phyloP scores from a whole-genome alignment of 495 filamentous ascomycete genomes.

The Xylaria intraflava region DNA sequence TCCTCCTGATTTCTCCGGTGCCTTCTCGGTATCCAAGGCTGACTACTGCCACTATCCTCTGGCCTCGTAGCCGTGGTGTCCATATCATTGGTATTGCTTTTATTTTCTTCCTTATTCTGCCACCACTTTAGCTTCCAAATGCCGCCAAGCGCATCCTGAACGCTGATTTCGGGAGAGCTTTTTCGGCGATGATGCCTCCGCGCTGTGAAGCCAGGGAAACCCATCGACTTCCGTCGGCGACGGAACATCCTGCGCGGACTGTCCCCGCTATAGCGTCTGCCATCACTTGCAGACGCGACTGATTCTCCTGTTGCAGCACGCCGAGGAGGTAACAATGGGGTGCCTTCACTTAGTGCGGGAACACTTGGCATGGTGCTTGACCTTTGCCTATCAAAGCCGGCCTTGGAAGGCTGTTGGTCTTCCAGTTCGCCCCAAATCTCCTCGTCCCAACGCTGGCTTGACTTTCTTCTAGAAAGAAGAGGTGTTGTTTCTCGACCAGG shows the following conservation, averaged over 20 bases:
- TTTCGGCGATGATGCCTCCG: constrained; percentile 27
- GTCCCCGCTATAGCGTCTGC: constrained; percentile 9
- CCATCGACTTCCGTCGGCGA: constrained; percentile 43
- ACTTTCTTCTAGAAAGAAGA: constrained; percentile 27
- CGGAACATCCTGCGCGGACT: constrained; percentile 28
- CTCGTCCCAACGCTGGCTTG: constrained; percentile 43
- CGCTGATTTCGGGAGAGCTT: constrained; percentile 24
- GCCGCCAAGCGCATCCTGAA: constrained; percentile 33
- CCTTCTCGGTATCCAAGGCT: constrained; percentile 13
- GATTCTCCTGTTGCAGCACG: constrained; percentile 22
- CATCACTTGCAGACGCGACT: constrained; percentile 16
- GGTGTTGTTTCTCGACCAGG: constrained; percentile 28
- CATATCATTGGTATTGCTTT: background rate
- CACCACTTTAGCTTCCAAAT: constrained; percentile 40
- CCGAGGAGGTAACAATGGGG: constrained; percentile 22
- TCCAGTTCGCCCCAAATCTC: constrained; percentile 64
- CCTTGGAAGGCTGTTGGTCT: constrained; percentile 43
- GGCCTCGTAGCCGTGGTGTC: constrained; percentile 19
- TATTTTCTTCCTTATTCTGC: constrained; percentile 15
- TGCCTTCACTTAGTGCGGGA: constrained; percentile 17
- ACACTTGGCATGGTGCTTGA: constrained; percentile 31
- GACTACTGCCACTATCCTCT: constrained; percentile 10
- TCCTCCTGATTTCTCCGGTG: background rate
- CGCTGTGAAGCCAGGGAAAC: constrained; percentile 49
- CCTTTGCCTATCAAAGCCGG: constrained; percentile 26